Evolutionary conservation across 306 rosid species (phyloP).

Genomic region (Hippophae gyantsensis): DNA sequence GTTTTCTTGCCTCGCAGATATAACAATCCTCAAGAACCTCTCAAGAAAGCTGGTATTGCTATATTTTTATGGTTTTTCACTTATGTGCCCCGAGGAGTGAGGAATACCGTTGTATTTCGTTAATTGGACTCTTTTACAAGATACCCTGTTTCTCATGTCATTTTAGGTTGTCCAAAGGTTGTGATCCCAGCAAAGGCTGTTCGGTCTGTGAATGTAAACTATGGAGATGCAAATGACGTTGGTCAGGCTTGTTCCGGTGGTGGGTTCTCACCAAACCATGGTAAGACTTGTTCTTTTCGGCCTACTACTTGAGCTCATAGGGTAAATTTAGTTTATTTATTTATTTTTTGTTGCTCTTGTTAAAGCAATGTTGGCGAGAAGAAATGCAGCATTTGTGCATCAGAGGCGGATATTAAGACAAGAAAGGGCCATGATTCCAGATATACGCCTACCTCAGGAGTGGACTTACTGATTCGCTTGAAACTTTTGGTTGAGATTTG

Average conservation of each 20-base stretch:
- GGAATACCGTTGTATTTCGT: no score
- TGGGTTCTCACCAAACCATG: conserved; percentile 1
- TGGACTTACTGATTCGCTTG: conserved; percentile 13
- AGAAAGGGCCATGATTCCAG: conserved; percentile 1
- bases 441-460: conserved; percentile 16
- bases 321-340: background rate
- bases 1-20: conserved; percentile 21
- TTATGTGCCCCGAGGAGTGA: no score
- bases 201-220: background rate
- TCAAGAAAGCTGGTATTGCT: conserved; percentile 8
- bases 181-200: background rate
- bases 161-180: background rate
- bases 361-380: conserved; percentile 4
- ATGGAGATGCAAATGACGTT: background rate
- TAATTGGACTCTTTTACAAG: no score
- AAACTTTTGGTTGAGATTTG: no score
- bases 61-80: background rate
- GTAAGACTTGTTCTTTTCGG: background rate
- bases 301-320: background rate
- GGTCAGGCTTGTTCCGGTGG: background rate
- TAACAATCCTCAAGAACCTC: conserved; percentile 6
- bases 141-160: no score
- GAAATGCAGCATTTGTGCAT: background rate
- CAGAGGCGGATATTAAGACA: conserved; percentile 6
- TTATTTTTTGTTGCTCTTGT: background rate